Evolutionary conservation across 106 monocot genomes (phyloP).

Genomic region (Iris macrosiphon): DNA sequence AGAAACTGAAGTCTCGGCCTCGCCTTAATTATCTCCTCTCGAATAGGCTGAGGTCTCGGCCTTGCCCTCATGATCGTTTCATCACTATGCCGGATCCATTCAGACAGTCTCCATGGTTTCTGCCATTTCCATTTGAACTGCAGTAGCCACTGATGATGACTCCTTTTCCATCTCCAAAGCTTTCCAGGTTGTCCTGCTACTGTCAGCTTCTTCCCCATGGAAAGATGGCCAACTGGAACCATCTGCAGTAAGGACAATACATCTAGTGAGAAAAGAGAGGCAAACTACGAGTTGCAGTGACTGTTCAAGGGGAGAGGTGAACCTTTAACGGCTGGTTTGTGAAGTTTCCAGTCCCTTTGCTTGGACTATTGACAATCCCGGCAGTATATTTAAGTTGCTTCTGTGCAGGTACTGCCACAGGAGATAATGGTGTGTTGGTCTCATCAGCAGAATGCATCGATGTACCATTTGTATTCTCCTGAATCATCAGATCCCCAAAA

Average conservation of each 20-base stretch:
- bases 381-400: constrained; percentile 92
- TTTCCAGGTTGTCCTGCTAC: constrained; percentile 60
- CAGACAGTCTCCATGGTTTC: constrained; percentile 93
- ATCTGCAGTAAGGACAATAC: constrained; percentile 28
- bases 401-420: constrained; percentile 77
- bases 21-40: too few relatives aligned
- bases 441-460: constrained; percentile 77
- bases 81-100: constrained; percentile 73
- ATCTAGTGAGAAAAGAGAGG: not conserved
- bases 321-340: constrained; percentile 58
- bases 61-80: constrained; percentile 67
- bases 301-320: not conserved
- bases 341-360: constrained; percentile 32
- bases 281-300: not conserved
- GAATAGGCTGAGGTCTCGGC: constrained; percentile 36
- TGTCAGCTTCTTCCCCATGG: constrained; percentile 61
- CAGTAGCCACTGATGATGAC: constrained; percentile 92
- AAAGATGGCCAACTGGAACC: constrained; percentile 56
- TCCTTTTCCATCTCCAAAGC: constrained; percentile 96
- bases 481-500: constrained; percentile 7
- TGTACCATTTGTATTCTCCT: constrained; percentile 52
- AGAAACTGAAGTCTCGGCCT: too few relatives aligned
- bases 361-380: constrained; percentile 84
- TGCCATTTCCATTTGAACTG: constrained; percentile 99
- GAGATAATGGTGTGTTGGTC: constrained; percentile 51